These are phyloP conservation scores for Geotrichum macrosporum DNA, from an alignment of 1,139 yeast genomes.

Conservation along the genomic window DNA sequence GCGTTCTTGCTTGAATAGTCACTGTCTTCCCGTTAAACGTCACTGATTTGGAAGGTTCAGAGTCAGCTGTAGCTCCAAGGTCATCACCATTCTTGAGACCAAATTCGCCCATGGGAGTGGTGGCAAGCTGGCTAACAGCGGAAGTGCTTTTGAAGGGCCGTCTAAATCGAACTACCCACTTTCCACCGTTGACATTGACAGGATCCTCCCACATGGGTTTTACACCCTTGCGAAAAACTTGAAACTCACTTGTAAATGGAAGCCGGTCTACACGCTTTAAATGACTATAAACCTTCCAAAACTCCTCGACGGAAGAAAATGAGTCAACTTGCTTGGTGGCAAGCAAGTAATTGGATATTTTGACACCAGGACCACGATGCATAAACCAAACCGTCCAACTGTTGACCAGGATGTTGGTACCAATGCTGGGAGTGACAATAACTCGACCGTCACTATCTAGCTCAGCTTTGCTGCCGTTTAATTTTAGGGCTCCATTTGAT, in stretches of 20 bases:
- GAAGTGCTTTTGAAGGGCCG: constrained; percentile 30
- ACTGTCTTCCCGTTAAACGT: constrained; percentile 16
- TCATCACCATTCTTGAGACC: constrained; percentile 8
- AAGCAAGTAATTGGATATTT: constrained; percentile 36
- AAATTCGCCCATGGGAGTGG: constrained; percentile 6
- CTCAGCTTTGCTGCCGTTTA: constrained; percentile 1
- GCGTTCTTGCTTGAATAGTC: constrained; percentile 27
- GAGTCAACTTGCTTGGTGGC: constrained; percentile 37
- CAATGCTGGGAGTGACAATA: constrained; percentile 24
- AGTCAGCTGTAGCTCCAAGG: background rate
- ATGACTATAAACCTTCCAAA: constrained; percentile 53
- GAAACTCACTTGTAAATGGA: constrained; percentile 54
- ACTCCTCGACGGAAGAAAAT: constrained; percentile 52
- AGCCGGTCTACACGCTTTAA: constrained; percentile 49
- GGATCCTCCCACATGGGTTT: constrained; percentile 75
- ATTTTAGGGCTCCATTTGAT: background rate
- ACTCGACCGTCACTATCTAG: constrained; percentile 23
- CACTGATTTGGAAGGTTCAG: constrained; percentile 11
- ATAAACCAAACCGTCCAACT: constrained; percentile 39
- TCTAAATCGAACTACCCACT: constrained; percentile 56
- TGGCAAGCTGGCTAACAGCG: constrained; percentile 6
- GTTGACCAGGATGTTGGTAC: constrained; percentile 27
- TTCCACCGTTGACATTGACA: constrained; percentile 56
- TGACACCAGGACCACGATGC: constrained; percentile 39
- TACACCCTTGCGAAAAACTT: constrained; percentile 58